Base-by-base conservation (phyloP, 1,284 basidiomycete species). In the Trichosporon coremiiforme region DNA sequence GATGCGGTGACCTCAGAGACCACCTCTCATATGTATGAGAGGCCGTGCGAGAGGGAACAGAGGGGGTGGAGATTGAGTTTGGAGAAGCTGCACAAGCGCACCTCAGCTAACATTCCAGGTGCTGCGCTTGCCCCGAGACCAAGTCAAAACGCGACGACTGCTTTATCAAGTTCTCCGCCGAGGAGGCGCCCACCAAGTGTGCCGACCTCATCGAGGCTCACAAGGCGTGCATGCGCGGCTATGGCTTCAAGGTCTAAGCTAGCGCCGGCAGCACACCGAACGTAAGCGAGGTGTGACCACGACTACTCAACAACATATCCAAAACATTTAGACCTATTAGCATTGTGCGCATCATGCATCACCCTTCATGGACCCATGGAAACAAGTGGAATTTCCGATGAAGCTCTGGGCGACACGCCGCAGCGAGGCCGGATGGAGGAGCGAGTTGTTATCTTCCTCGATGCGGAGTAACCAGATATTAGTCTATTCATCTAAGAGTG, bases 61-160 rank as follows among this genome's bases (percentile, higher is more conserved):
- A n/a, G n/a, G n/a, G n/a, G n/a, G n/a, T n/a, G n/a, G n/a, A n/a
- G n/a, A n/a, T n/a, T n/a, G n/a, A n/a, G n/a, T n/a, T n/a, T n/a
- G n/a, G n/a, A n/a, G n/a, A n/a, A 9, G 13, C 7, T 12, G 38
- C 5, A 15, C 6, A 6, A 2, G 8, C 4, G 2, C 10, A 12
- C 22, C 20, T 17, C 2, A 60, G 29, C 57, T 60, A 15, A 60
- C 57, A 62, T 22, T 15, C 33, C 74, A 94, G 85, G 67, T 98
- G 95, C 80, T 98, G 95, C 78, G 95, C 95, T 60, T 99, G 95
- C 83, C 94, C 95, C 13, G 88, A 95, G 76, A 97, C 95, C 0
- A 99, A 99, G 84, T 88, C 90, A 6, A 87, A 87, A 31, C 88
- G 96, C 41, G 96, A 99, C 84, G 91, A 95, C 76, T 99, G 96